Evolutionary conservation across 768 basidiomycete genomes (phyloP).

Genomic region (Boletus vinaceobasis): DNA sequence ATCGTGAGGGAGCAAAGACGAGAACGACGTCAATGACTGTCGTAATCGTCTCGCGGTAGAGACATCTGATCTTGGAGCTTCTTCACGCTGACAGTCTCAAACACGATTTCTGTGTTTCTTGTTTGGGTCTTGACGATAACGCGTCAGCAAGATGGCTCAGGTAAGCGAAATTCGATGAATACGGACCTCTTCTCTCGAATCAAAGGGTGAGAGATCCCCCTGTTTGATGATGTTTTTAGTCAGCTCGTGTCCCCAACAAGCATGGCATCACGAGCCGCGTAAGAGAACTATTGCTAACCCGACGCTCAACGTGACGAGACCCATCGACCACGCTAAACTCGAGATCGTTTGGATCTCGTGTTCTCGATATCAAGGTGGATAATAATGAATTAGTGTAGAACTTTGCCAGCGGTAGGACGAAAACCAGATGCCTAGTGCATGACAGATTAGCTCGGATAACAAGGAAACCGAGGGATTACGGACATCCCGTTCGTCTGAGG

Average conservation of each 20-base stretch:
- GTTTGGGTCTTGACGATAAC: slow-evolving; percentile 1
- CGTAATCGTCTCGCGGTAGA: neutral
- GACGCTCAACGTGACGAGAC: slow-evolving; percentile 16
- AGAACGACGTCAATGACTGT: neutral
- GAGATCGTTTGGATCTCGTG: slow-evolving; percentile 12
- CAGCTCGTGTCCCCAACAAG: neutral
- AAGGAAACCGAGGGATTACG: neutral
- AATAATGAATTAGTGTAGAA: slow-evolving; percentile 36
- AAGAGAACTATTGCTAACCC: slow-evolving; percentile 13
- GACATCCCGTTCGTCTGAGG: slow-evolving; percentile 22
- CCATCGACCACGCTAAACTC: slow-evolving; percentile 26
- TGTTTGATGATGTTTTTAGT: slow-evolving; percentile 6
- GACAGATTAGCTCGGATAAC: neutral
- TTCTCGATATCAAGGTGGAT: slow-evolving; percentile 33
- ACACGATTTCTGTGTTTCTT: slow-evolving; percentile 19
- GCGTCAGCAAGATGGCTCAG: neutral
- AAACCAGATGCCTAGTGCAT: slow-evolving; percentile 24
- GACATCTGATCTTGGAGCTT: slow-evolving; percentile 10
- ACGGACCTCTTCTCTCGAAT: slow-evolving; percentile 13
- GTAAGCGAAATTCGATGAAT: neutral
- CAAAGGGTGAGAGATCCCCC: slow-evolving; percentile 9
- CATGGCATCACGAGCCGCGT: neutral
- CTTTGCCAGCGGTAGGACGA: slow-evolving; percentile 33
- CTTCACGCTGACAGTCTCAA: slow-evolving; percentile 17
- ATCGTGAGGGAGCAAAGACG: neutral